A percentile compares a stretch with the other conserved stretches of the same genome.
Conservation (phyloP, 768 basidiomycete genomes). For the Suillus lakei region DNA sequence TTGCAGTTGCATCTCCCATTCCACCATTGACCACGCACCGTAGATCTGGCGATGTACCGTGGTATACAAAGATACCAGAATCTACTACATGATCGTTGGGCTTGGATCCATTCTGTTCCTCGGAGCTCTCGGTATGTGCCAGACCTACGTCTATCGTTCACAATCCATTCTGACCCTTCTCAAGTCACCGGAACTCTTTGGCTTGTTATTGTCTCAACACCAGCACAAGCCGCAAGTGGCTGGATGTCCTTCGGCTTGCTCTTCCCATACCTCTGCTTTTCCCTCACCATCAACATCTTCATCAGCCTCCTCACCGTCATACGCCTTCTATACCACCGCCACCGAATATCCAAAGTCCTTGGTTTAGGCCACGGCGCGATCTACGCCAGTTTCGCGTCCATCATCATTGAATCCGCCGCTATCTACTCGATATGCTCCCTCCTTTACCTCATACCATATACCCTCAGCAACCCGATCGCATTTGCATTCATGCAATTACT, state of each 20-base stretch:
- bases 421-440: conserved; percentile 38
- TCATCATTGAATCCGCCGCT: conserved; percentile 39
- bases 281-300: conserved; percentile 37
- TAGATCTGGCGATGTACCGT: conserved; percentile 39
- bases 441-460: conserved; percentile 36
- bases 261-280: conserved; percentile 38
- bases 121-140: conserved; percentile 26
- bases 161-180: background rate
- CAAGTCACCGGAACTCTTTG: conserved; percentile 35
- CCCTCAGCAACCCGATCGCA: conserved; percentile 26
- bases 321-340: conserved; percentile 36
- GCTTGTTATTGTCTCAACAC: conserved; percentile 31
- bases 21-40: background rate
- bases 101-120: conserved; percentile 28
- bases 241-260: conserved; percentile 40
- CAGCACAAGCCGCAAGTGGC: conserved; percentile 18
- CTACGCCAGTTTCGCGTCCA: conserved; percentile 38
- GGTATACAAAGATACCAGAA: conserved; percentile 34
- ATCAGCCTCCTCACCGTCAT: conserved; percentile 35
- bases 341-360: conserved; percentile 29
- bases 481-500: conserved; percentile 36
- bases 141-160: background rate
- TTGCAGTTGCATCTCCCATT: background rate
- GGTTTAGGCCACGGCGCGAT: conserved; percentile 29
- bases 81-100: conserved; percentile 18